These are phyloP conservation scores for Sphaerulina vaccinii DNA, from an alignment of 2,329 filamentous ascomycete species.

Conservation along the genomic window DNA sequence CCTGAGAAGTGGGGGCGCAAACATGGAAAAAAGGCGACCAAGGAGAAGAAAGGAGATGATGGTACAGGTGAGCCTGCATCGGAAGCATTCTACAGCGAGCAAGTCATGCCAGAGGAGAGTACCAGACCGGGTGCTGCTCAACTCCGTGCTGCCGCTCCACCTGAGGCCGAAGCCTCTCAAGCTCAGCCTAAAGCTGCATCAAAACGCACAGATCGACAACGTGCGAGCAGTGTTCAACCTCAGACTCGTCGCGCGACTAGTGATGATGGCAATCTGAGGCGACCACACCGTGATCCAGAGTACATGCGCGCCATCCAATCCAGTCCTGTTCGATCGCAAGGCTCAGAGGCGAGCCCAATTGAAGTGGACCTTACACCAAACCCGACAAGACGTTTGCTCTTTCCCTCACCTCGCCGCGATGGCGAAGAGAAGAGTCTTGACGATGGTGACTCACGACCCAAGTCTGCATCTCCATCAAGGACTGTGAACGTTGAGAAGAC, in stretches of 20 bases:
- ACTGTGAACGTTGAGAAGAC: slow-evolving; percentile 10
- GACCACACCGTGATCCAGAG: slow-evolving; percentile 36
- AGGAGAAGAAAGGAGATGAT: slow-evolving; percentile 30
- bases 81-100: slow-evolving; percentile 36
- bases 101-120: slow-evolving; percentile 29
- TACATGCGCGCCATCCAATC: slow-evolving; percentile 59
- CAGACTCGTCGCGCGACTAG: slow-evolving; percentile 25
- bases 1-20: slow-evolving; percentile 70
- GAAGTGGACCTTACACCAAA: slow-evolving; percentile 57
- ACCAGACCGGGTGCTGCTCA: background rate
- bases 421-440: slow-evolving; percentile 61
- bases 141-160: slow-evolving; percentile 4
- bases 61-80: slow-evolving; percentile 36
- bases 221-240: slow-evolving; percentile 51
- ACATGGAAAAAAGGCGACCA: slow-evolving; percentile 27
- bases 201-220: slow-evolving; percentile 27
- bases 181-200: no score
- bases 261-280: slow-evolving; percentile 33
- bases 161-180: background rate
- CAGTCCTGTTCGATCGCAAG: slow-evolving; percentile 56
- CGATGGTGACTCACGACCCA: slow-evolving; percentile 30
- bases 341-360: slow-evolving; percentile 47
- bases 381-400: slow-evolving; percentile 69
- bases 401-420: slow-evolving; percentile 71
- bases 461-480: slow-evolving; percentile 17